Evolutionary conservation across 169 alveolate species (phyloP).

Genomic region (Ichthyophthirius multifiliis): DNA sequence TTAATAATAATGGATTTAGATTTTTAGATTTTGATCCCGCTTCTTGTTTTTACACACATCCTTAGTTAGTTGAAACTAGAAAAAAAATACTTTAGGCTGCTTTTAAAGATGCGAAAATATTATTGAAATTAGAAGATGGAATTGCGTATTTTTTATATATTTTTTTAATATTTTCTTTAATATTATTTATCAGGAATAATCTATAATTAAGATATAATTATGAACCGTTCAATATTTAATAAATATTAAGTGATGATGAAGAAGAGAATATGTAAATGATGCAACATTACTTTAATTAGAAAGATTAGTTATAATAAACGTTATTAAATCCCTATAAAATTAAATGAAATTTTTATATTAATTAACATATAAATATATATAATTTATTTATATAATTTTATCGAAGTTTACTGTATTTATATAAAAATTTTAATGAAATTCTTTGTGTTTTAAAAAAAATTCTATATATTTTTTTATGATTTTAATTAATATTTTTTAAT

Average conservation of each 20-base stretch:
- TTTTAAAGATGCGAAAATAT: neutral
- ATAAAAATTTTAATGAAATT: too few relatives aligned
- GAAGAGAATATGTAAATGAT: neutral
- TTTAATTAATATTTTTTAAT: too few relatives aligned
- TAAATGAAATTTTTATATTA: neutral
- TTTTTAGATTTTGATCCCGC: neutral
- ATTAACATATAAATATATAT: too few relatives aligned
- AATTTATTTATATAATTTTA: too few relatives aligned
- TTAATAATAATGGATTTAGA: neutral
- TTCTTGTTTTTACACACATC: neutral
- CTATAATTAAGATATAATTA: neutral
- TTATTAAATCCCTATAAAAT: neutral
- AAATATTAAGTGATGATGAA: constrained; percentile 5
- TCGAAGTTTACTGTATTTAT: too few relatives aligned
- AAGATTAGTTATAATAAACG: neutral
- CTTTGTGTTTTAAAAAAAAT: too few relatives aligned
- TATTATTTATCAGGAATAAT: neutral
- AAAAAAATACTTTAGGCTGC: neutral
- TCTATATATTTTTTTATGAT: too few relatives aligned
- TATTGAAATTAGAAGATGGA: neutral
- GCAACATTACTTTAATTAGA: neutral
- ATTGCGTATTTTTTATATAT: neutral
- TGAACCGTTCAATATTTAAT: neutral
- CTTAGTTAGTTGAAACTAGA: neutral
- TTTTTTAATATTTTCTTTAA: neutral